These are phyloP conservation scores for Caulochytrium protostelioides DNA, from an alignment of 371 early-diverging fungal genomes.

Conservation along the genomic window DNA sequence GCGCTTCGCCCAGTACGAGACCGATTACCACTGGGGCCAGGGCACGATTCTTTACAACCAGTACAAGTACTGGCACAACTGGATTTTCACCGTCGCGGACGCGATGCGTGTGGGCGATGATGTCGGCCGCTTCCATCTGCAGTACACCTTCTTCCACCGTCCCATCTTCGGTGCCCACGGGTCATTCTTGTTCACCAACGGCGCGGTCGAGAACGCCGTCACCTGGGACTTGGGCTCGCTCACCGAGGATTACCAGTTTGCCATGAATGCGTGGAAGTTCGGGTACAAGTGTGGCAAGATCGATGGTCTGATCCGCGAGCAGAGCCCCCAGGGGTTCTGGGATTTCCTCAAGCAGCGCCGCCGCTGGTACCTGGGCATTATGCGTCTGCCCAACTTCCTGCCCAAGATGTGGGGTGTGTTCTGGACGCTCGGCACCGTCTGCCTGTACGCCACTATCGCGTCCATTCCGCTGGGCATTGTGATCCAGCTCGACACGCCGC, in stretches of 20 bases:
- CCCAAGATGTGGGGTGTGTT: constrained; percentile 3
- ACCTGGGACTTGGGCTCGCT: constrained; percentile 1
- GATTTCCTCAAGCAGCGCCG: constrained; percentile 3
- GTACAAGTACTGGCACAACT: constrained; percentile 4
- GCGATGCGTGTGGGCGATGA: constrained; percentile 6
- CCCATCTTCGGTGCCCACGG: constrained; percentile 1
- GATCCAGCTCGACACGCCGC: constrained; percentile 1
- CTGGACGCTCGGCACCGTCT: constrained; percentile 4
- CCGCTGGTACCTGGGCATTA: constrained; percentile 3
- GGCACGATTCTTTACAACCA: constrained; percentile 8
- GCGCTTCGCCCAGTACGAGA: constrained; percentile 7
- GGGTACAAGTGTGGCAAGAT: constrained; percentile 1
- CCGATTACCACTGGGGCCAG: constrained; percentile 5
- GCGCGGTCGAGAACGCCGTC: background rate
- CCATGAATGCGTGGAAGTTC: background rate
- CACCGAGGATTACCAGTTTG: constrained; percentile 3
- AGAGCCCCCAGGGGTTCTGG: background rate
- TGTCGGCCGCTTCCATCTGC: constrained; percentile 3
- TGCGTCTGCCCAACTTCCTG: constrained; percentile 2
- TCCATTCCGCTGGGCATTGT: constrained; percentile 1
- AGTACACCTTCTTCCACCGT: background rate
- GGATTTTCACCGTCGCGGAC: constrained; percentile 4
- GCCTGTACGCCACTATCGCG: constrained; percentile 2
- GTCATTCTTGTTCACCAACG: constrained; percentile 1
- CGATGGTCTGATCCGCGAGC: constrained; percentile 1